Percentiles rank a stretch among this genome's conserved stretches.
These are phyloP conservation scores for Verbena officinalis DNA, from an alignment of 257 asterid species.

Conservation along the genomic window DNA sequence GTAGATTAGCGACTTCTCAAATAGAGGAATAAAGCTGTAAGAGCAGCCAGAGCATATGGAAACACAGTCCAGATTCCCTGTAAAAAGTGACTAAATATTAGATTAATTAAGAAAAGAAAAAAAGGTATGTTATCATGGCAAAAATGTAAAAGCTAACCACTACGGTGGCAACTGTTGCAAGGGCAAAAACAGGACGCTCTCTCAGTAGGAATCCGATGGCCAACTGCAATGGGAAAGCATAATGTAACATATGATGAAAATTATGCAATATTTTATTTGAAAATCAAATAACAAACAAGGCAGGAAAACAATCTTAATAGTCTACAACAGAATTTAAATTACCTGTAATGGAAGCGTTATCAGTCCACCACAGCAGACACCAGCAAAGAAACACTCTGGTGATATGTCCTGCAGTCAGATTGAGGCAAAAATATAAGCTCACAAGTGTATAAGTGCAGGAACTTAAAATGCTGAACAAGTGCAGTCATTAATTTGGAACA, in stretches of 20 bases:
- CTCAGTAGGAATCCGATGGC: conserved; percentile 75
- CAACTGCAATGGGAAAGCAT: conserved; percentile 46
- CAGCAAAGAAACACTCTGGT: conserved; percentile 84
- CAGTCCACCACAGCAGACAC: conserved; percentile 93
- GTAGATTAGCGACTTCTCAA: conserved; percentile 50
- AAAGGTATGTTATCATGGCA: conserved; percentile 20
- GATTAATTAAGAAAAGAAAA: conserved; percentile 5
- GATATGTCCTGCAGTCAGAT: conserved; percentile 64
- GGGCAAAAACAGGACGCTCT: conserved; percentile 78
- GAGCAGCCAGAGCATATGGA: conserved; percentile 75
- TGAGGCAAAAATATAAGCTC: conserved; percentile 19
- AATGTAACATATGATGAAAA: neutral
- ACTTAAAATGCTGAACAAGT: neutral
- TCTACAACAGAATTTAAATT: conserved; percentile 6
- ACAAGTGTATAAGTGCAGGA: neutral
- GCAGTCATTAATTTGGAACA: conserved; percentile 10
- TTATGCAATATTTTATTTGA: neutral
- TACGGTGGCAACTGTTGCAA: conserved; percentile 81
- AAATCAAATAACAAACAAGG: neutral
- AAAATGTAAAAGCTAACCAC: conserved; percentile 51
- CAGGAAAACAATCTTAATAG: conserved; percentile 9
- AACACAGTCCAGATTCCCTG: conserved; percentile 89
- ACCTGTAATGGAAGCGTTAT: conserved; percentile 88
- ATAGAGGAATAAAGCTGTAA: conserved; percentile 67
- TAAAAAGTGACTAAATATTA: conserved; percentile 12